Evolutionary conservation across 306 rosid species (phyloP), one percentile per base, ranked within the genome.

Genomic region (Vachellia collinsii): DNA sequence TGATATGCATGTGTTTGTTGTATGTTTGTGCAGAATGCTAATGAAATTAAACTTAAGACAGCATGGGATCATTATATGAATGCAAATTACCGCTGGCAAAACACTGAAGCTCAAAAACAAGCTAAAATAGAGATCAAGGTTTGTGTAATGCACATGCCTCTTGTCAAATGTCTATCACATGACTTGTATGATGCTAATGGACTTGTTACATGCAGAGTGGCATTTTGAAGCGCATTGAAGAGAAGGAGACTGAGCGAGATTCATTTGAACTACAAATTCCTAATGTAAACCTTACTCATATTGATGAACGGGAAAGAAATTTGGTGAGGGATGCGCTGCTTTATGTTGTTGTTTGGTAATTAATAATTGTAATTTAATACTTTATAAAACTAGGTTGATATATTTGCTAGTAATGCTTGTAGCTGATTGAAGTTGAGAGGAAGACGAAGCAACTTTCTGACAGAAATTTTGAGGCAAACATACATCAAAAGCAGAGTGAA

Each of bases 271-370:
- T 76, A 78, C 74, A 85, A 85, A 83, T 88, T 81, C 79, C 94
- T 39, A 79, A 87, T 71, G 74, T 79, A 64, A 75, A 91, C 80
- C 78, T 93, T 74, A 88, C 90, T 86, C 90, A 77, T 53, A 87
- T 93, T 73, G 95, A 93, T 72, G 96, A 93, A 83, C 88, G 88
- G 85, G 99, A 95, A 46, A 95, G 85, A 78, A 89, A 79, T 69
- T 83, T 88, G 94, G 99, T 95, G 81, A 84, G 93, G 73, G 75
- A 42, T 77, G 48, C 72, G 39, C 76, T 83, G 59, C 89, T 68
- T 11, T 75, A 23, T 77, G 77, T 51, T 86, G 59, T 73, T 75
- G 69, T 25, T 74, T 43, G 34, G 78, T 79, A 71, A 7, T 82
- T 75, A 79, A 72, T 63, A 73, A 42, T 46, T 48, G 71, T 73